Evolutionary conservation across 2,329 filamentous ascomycete genomes (phyloP).

Genomic region (Stagonosporopsis vannaccii): DNA sequence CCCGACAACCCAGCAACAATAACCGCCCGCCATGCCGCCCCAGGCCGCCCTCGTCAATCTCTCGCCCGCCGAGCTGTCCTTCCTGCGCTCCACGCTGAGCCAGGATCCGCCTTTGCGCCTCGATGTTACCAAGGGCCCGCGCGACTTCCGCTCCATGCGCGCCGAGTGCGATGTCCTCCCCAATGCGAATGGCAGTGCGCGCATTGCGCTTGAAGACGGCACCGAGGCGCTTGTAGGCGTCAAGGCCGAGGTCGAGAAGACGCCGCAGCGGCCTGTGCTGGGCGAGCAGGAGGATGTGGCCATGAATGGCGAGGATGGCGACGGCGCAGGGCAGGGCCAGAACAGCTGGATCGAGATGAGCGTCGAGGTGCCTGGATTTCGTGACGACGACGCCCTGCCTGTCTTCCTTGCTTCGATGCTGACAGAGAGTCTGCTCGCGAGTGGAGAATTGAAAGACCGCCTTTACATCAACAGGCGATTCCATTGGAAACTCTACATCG

Average conservation of each 20-base stretch:
- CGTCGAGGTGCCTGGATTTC: constrained; percentile 88
- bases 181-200: constrained; percentile 87
- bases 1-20: background rate
- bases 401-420: constrained; percentile 90
- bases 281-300: constrained; percentile 36
- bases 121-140: constrained; percentile 66
- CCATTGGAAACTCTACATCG: constrained; percentile 96
- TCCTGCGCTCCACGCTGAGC: constrained; percentile 86
- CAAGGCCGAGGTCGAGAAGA: constrained; percentile 92
- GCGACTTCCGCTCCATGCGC: constrained; percentile 87
- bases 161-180: constrained; percentile 92
- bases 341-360: constrained; percentile 86
- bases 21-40: constrained; percentile 39
- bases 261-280: constrained; percentile 47
- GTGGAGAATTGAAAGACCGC: constrained; percentile 70
- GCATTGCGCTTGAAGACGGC: constrained; percentile 93
- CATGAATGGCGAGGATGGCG: constrained; percentile 47
- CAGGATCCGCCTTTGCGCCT: constrained; percentile 85
- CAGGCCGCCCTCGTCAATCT: constrained; percentile 67
- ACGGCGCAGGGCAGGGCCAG: constrained; percentile 54
- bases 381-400: constrained; percentile 90
- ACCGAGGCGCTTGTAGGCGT: constrained; percentile 95
- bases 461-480: constrained; percentile 89
- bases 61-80: constrained; percentile 94
- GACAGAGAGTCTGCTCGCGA: constrained; percentile 81